Percentiles rank a stretch among this genome's conserved stretches.
Evolutionary conservation across 1,284 basidiomycete species (phyloP).

Genomic region (Pseudomicrostroma phylloplanum): DNA sequence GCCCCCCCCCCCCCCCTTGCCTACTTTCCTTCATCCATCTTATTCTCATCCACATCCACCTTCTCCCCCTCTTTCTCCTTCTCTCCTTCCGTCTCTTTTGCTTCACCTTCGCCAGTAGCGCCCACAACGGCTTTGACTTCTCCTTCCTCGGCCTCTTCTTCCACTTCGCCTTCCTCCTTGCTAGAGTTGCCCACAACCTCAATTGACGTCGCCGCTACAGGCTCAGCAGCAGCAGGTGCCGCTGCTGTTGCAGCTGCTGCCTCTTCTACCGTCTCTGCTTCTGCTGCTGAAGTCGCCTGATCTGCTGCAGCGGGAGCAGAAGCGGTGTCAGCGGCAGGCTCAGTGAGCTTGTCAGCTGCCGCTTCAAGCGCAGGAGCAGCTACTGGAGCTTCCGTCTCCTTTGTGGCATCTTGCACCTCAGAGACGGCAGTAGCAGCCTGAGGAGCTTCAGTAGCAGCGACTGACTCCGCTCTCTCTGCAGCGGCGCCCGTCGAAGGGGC

Average conservation of each 20-base stretch:
- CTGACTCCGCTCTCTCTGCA: background rate
- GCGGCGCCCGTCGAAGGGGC: background rate
- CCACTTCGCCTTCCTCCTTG: background rate
- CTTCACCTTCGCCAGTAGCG: background rate
- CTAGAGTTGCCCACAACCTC: background rate
- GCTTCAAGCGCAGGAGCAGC: background rate
- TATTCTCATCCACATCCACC: background rate
- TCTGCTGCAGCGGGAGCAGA: constrained; percentile 7
- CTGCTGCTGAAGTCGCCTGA: constrained; percentile 5
- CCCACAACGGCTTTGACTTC: background rate
- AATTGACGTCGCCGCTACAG: background rate
- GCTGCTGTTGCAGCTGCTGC: constrained; percentile 3
- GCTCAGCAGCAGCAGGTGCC: background rate
- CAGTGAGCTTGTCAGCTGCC: background rate
- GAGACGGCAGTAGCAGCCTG: background rate
- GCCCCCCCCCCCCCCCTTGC: background rate
- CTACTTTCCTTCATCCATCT: constrained; percentile 1
- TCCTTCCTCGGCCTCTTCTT: too few relatives aligned
- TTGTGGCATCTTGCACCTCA: background rate
- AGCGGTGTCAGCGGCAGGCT: background rate
- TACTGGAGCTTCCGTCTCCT: background rate
- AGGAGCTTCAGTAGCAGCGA: background rate
- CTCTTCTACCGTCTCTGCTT: constrained; percentile 4
- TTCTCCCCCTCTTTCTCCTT: background rate
- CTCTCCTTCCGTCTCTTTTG: background rate